Percentiles rank a stretch among this genome's conserved stretches.
These are phyloP conservation scores for Penicillium atrosanguineum DNA, from an alignment of 495 filamentous ascomycete genomes.

Conservation along the genomic window DNA sequence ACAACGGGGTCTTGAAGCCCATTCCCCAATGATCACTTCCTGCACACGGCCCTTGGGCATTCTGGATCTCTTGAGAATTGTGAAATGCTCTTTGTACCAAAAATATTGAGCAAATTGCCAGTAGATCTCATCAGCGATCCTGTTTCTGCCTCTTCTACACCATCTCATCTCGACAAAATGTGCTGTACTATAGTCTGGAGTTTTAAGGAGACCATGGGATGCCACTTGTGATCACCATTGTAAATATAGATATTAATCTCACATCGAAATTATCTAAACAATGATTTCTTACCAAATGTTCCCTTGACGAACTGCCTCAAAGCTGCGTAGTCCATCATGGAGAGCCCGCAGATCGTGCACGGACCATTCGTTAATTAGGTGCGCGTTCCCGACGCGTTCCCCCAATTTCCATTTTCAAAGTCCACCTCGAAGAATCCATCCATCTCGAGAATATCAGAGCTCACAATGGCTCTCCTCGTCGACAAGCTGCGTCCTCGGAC, in stretches of 20 bases:
- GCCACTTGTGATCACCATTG: background rate
- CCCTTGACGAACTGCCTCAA: background rate
- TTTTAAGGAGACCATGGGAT: background rate
- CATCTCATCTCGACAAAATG: constrained; percentile 19
- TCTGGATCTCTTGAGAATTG: background rate
- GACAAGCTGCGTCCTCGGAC: constrained; percentile 92
- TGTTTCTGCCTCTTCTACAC: background rate
- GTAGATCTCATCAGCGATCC: background rate
- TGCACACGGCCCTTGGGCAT: background rate
- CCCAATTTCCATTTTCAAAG: constrained; percentile 18
- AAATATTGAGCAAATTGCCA: background rate
- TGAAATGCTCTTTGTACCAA: background rate
- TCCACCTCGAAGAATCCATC: background rate
- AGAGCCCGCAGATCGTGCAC: constrained; percentile 22
- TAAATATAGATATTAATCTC: constrained; percentile 3
- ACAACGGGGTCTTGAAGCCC: constrained; percentile 65
- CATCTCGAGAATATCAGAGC: background rate
- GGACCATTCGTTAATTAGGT: constrained; percentile 43
- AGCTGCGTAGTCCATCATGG: background rate
- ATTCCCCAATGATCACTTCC: constrained; percentile 25
- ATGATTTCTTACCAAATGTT: background rate
- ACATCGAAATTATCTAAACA: background rate
- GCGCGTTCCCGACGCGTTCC: constrained; percentile 40
- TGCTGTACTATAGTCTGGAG: constrained; percentile 24
- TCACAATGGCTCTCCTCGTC: constrained; percentile 74